Evolutionary conservation across 345 rosid genomes (phyloP), one percentile per base, ranked within the genome.

Genomic region (Corchorus olitorius): DNA sequence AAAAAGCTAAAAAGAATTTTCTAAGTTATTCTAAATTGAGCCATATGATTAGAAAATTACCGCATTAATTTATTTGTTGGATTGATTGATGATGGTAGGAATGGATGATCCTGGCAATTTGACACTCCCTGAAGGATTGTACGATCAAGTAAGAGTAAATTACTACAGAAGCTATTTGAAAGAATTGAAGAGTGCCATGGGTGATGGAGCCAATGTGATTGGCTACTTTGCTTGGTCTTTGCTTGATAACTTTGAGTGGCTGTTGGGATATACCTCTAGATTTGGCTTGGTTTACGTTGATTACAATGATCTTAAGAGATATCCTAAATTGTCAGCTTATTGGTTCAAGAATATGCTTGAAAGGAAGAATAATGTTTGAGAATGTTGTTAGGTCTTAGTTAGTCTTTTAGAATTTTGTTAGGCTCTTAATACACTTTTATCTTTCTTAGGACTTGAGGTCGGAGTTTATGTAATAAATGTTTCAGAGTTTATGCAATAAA

Each of bases 321-420:
- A 89, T 75, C 98, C 97, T 0, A 94, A 94, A 83, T 83, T 90
- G 89, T 94, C 98, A 2, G 95, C 97, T 27, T 85, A 86, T 48
- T 94, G 98, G 98, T 94, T 91, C 82, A 75, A 58, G 81, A 82
- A 88, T 45, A 73, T 94, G 27, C 89, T 94, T 4, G 27, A 77
- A 55, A 75, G 87, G 69, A 67, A 62, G 20, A 83, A 81, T 53
- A 19, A 71, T 80, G 66, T 14, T 34, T 6, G 35, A 19, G 12
- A 10, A 50, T 15, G 27, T 50, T 50, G 2, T 58, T 58, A 58
- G 12, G 62, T 0, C 22, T 58, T n/a, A 39, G 43, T 39, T 27
- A 27, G 27, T 0, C 0, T 27, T 27, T 27, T 27, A 27, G 27
- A 27, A 27, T 27, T 27, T 27, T 27, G 27, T 27, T 27, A 27